These are phyloP conservation scores for Lentinula aciculospora DNA, from an alignment of 768 basidiomycete genomes.

Conservation along the genomic window DNA sequence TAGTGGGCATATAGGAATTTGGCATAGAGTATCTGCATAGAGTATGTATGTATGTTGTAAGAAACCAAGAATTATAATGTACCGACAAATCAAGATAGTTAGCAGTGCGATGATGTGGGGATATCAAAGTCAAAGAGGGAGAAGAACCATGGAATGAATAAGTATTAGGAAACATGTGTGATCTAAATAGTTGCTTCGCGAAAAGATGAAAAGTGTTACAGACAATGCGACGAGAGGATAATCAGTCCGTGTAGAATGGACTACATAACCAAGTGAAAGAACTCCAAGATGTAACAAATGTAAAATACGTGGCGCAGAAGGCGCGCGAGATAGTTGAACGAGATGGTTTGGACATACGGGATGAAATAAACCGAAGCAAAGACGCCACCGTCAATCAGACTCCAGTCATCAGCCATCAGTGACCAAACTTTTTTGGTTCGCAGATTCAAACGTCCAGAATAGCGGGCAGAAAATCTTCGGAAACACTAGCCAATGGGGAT, in stretches of 20 bases:
- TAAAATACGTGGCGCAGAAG: not conserved
- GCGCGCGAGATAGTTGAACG: not conserved
- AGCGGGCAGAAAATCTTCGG: slow-evolving; percentile 58
- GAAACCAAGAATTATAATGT: not conserved
- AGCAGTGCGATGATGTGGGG: not conserved
- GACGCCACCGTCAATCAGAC: slow-evolving; percentile 19
- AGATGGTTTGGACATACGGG: not conserved
- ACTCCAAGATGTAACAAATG: not conserved
- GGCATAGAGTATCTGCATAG: no score
- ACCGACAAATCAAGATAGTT: slow-evolving; percentile 5
- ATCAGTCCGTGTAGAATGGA: not conserved
- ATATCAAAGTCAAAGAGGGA: not conserved
- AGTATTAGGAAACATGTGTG: not conserved
- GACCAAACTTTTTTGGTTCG: slow-evolving; percentile 6
- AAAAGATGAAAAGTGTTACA: not conserved
- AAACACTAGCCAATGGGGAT: slow-evolving; percentile 57
- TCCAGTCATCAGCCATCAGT: not conserved
- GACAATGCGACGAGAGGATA: not conserved
- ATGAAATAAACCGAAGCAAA: slow-evolving; percentile 8
- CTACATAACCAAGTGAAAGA: not conserved
- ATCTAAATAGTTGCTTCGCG: not conserved
- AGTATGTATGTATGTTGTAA: not conserved
- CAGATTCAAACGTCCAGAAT: slow-evolving; percentile 36
- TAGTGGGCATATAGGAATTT: not conserved
- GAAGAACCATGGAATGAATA: not conserved